Evolutionary conservation across 2,329 filamentous ascomycete species (phyloP), one percentile per base, ranked within the genome.

Genomic region (Amauroascus niger): DNA sequence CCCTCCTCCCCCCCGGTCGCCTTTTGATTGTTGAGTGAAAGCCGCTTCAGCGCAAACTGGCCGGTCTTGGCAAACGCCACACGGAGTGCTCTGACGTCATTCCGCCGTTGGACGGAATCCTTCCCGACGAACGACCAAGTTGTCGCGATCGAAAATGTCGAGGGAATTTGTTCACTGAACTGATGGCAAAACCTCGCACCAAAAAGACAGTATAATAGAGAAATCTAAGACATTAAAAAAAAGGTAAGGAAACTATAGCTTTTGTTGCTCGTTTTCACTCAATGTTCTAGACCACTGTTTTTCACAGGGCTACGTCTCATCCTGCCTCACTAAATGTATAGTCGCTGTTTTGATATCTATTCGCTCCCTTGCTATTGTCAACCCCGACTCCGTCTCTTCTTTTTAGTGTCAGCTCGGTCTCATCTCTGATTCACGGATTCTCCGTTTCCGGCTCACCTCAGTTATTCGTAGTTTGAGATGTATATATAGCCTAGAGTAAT

Each of bases 351-450:
- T 24, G 35, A 39, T 39, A n/a, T 39, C 35, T 39, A 39, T 39
- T 9, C 35, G 35, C 39, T 41, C 39, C n/a, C 39, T 22, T 41
- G 39, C 39, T 41, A 4, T 41, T 24, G 20, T 41, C 24, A 18
- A n/a, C 11, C 39, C 39, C 18, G 24, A 41, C 39, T 24, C 16
- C 39, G 39, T 41, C 39, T 41, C n/a, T 41, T 41, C 39, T 4
- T 41, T 13, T 13, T 6, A 13, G 39, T 41, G 39, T 41, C 39
- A 41, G 5, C 8, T 41, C 24, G 39, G 39, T 41, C 39, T 41
- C 39, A 41, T 41, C 39, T 41, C 18, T 41, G 39, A 41, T 41
- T 41, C 39, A 41, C 39, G 39, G 39, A 22, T 41, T 41, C 39
- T 13, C 18, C 11, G 6, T n/a, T 41, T 24, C 39, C 39, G 39